Base-by-base conservation (phyloP, 2,329 filamentous ascomycete species). In the Xylaria digitata region DNA sequence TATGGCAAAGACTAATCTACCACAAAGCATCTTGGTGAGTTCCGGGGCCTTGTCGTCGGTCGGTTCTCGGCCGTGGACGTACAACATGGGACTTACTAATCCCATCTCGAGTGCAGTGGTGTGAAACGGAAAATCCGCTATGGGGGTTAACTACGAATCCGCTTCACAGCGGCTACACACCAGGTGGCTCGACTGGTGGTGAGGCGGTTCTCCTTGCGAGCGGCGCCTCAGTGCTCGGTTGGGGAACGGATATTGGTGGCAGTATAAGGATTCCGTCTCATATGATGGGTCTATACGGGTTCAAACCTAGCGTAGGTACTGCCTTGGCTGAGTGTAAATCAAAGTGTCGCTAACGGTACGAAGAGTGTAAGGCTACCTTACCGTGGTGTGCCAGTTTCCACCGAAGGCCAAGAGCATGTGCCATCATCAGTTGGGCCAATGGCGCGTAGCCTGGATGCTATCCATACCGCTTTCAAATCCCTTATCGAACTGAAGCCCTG, bases 351-450 rank as follows among this genome's bases (percentile, higher is more conserved):
- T 9, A 66, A 65, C 4, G 0, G 30, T 13, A 2, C 13, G 15
- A 37, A 89, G 86, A 89, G 84, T 69, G 80, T 81, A 2, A 82
- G 88, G 6, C 73, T 89, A 0, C 86, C 88, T 0, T 90, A 90
- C 57, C 73, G 81, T 13, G 87, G 86, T 0, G 85, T 88, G 0
- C 81, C 86, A 0, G 87, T 90, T 0, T 89, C 87, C 0, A 89
- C 85, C 0, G 87, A 89, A 46, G 87, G 88, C 2, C 88, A 90
- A 71, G 86, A 89, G 63, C 87, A 90, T 75, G 85, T 90, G 0
- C 87, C 87, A 1, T 90, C 88, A 0, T 82, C 87, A 0, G 78
- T 89, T n/a, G 88, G 88, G 0, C 88, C 89, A 1, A 82, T 91
- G 78, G 80, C 85, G 6, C 80, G 87, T 6, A 82, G 80, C 65